These are phyloP conservation scores for Allium cepa DNA, from an alignment of 106 monocot genomes.

Conservation along the genomic window DNA sequence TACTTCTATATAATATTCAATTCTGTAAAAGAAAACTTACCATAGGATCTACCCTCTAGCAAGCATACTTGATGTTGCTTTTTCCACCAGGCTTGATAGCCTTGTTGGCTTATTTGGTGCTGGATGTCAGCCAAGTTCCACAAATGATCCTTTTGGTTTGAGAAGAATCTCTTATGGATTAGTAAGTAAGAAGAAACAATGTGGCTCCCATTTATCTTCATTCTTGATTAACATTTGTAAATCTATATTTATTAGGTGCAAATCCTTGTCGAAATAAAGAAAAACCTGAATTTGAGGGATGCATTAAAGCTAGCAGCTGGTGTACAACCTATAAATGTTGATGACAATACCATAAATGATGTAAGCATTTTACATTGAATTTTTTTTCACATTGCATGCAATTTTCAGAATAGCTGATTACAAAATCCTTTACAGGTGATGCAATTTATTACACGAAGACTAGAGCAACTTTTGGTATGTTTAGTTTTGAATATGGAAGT, in stretches of 20 bases:
- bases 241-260: slow-evolving; percentile 54
- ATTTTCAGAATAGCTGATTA: not conserved
- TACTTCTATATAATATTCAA: not conserved
- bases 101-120: slow-evolving; percentile 92
- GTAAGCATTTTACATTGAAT: slow-evolving; percentile 26
- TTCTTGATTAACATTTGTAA: not conserved
- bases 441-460: slow-evolving; percentile 79
- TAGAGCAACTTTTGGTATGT: slow-evolving; percentile 92
- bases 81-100: slow-evolving; percentile 65
- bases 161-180: slow-evolving; percentile 95
- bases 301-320: slow-evolving; percentile 62
- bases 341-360: slow-evolving; percentile 35
- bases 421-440: slow-evolving; percentile 36
- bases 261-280: slow-evolving; percentile 84
- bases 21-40: too few relatives aligned
- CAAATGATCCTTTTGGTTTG: slow-evolving; percentile 91
- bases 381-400: not conserved
- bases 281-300: slow-evolving; percentile 57
- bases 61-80: not conserved
- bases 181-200: slow-evolving; percentile 32
- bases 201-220: not conserved
- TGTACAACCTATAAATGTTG: slow-evolving; percentile 69
- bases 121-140: slow-evolving; percentile 90
- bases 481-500: not conserved
- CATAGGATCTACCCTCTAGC: not conserved